Percentiles rank a stretch among this genome's conserved stretches.
These are phyloP conservation scores for Thermothielavioides terrestris DNA, from an alignment of 495 filamentous ascomycete species.

Conservation along the genomic window DNA sequence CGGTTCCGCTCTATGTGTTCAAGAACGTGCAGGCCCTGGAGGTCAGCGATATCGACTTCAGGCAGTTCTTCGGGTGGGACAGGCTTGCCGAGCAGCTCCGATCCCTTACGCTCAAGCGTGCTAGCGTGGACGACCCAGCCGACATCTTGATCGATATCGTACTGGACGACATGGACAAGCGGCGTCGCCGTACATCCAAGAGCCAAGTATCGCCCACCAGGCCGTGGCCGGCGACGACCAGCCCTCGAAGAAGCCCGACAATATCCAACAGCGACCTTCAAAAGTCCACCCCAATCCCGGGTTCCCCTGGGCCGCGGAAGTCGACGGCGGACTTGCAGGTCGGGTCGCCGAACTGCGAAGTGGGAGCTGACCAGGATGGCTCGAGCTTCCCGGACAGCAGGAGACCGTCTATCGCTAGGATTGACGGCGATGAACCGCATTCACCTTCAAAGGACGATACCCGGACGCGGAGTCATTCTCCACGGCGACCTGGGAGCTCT, in stretches of 20 bases:
- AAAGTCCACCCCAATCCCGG: constrained; percentile 51
- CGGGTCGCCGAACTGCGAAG: constrained; percentile 38
- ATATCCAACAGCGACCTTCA: constrained; percentile 49
- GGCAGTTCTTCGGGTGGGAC: constrained; percentile 97
- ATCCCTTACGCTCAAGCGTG: constrained; percentile 81
- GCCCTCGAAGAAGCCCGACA: constrained; percentile 48
- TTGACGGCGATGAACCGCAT: constrained; percentile 33
- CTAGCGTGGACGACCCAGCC: constrained; percentile 76
- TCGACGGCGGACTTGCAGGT: constrained; percentile 38
- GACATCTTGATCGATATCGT: constrained; percentile 90
- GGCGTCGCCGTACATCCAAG: constrained; percentile 80
- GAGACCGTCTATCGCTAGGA: constrained; percentile 31
- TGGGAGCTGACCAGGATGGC: constrained; percentile 30
- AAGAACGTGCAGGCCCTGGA: constrained; percentile 92
- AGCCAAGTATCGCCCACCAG: constrained; percentile 66
- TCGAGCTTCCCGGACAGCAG: constrained; percentile 24
- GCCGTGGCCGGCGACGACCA: constrained; percentile 53
- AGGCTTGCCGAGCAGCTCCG: constrained; percentile 81
- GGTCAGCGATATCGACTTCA: constrained; percentile 89
- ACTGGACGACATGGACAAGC: constrained; percentile 88
- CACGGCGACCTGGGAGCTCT: constrained; percentile 62
- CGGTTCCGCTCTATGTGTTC: constrained; percentile 90
- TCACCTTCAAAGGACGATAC: constrained; percentile 30
- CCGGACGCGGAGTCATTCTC: constrained; percentile 68
- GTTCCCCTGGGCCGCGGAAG: constrained; percentile 51